phyloP scores from a whole-genome alignment of 2,329 filamentous ascomycete genomes.

The Ophiocordyceps sinensis region DNA sequence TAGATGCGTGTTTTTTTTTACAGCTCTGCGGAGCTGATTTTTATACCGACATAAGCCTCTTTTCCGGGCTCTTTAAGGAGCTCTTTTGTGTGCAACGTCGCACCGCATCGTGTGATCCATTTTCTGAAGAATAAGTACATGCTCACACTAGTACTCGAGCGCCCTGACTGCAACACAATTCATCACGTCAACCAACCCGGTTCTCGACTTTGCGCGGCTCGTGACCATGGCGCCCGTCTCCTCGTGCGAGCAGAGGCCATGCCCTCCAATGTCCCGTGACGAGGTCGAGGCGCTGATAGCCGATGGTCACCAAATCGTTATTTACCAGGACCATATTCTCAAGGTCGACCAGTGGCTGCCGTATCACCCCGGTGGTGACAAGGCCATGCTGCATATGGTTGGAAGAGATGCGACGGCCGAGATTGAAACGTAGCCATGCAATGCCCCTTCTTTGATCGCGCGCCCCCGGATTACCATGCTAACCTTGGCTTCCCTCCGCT shows the following conservation, averaged over 20 bases:
- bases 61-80: too few species aligned
- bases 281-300: constrained; percentile 62
- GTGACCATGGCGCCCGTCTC: background rate
- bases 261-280: constrained; percentile 22
- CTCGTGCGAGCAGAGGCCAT: constrained; percentile 6
- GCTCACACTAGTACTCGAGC: too few species aligned
- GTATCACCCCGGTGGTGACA: constrained; percentile 86
- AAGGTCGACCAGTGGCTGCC: constrained; percentile 80
- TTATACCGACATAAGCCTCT: too few species aligned
- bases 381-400: constrained; percentile 85
- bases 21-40: too few species aligned
- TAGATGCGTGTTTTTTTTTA: too few species aligned
- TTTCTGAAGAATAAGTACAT: too few species aligned
- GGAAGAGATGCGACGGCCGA: constrained; percentile 91
- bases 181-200: too few species aligned
- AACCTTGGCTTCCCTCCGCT: background rate
- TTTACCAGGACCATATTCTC: constrained; percentile 67
- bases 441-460: background rate
- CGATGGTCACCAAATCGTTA: constrained; percentile 63
- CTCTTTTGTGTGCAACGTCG: too few species aligned
- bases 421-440: constrained; percentile 61
- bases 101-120: too few species aligned
- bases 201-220: too few species aligned
- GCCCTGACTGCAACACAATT: too few species aligned
- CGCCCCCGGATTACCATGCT: background rate